Conservation (phyloP, 352 stramenopile genomes). For the Thalassiosira livingstoniorum region DNA sequence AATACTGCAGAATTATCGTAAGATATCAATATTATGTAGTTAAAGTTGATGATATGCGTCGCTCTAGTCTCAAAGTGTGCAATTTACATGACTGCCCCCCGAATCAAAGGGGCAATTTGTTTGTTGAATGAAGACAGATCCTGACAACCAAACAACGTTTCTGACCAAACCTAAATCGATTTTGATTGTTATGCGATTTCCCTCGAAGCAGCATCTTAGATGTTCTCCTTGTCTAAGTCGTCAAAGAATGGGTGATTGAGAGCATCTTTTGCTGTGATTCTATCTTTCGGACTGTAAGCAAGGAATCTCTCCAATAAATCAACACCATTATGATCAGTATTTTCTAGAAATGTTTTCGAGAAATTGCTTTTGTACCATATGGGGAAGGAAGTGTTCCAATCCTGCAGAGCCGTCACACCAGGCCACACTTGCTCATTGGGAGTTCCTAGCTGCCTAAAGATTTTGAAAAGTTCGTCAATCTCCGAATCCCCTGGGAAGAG, state of each 20-base stretch:
- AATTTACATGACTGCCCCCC: no score
- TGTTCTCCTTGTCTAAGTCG: conserved; percentile 88
- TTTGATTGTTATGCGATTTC: neutral
- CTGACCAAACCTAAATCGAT: neutral
- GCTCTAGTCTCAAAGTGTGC: no score
- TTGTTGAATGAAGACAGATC: no score
- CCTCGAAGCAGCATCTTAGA: conserved; percentile 22
- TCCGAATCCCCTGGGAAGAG: conserved; percentile 94
- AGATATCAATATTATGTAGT: no score
- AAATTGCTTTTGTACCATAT: conserved; percentile 91
- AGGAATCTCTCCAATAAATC: conserved; percentile 90
- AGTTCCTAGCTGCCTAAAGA: conserved; percentile 97
- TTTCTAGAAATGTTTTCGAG: conserved; percentile 72
- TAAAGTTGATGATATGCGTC: no score
- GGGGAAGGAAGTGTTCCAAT: conserved; percentile 98
- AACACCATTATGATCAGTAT: conserved; percentile 85
- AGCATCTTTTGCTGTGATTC: conserved; percentile 93
- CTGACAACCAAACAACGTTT: neutral
- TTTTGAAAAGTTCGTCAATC: conserved; percentile 99
- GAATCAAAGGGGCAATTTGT: no score
- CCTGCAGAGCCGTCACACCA: conserved; percentile 94
- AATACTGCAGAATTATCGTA: no score
- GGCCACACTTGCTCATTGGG: conserved; percentile 96
- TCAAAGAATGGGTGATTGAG: conserved; percentile 98
- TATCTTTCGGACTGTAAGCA: conserved; percentile 88